These are phyloP conservation scores for Xylaria digitata DNA, from an alignment of 2,329 filamentous ascomycete species.

Conservation along the genomic window DNA sequence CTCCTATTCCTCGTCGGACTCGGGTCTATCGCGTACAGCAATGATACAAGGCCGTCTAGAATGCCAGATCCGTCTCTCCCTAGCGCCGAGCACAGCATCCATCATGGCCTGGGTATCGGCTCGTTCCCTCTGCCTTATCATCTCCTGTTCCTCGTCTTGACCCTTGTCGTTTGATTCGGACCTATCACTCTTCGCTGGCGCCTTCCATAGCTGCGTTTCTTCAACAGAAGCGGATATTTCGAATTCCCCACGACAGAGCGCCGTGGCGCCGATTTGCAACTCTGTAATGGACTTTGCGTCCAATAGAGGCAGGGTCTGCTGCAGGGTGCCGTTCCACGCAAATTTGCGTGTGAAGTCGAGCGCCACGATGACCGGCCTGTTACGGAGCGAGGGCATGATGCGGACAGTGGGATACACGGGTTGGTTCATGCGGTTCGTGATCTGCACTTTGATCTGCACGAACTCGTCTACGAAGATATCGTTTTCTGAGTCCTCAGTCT, in stretches of 20 bases:
- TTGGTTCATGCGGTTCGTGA: constrained; percentile 78
- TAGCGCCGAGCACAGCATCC: constrained; percentile 68
- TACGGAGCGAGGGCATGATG: constrained; percentile 79
- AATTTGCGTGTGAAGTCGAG: constrained; percentile 86
- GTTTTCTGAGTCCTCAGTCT: constrained; percentile 22
- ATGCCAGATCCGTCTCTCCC: constrained; percentile 74
- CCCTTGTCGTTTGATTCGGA: background rate
- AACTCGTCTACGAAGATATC: constrained; percentile 68
- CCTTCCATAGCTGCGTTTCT: constrained; percentile 71
- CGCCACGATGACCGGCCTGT: constrained; percentile 76
- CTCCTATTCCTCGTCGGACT: constrained; percentile 19
- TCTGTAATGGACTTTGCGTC: constrained; percentile 68
- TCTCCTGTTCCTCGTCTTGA: constrained; percentile 14
- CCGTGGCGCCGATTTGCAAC: constrained; percentile 75
- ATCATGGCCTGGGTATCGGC: constrained; percentile 68
- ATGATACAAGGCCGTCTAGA: constrained; percentile 67
- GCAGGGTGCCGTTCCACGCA: constrained; percentile 85
- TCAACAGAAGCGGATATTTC: constrained; percentile 85
- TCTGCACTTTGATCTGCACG: constrained; percentile 73
- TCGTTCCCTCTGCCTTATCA: constrained; percentile 48
- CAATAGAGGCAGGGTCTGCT: constrained; percentile 76
- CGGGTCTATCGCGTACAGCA: constrained; percentile 60
- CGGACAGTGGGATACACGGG: constrained; percentile 79
- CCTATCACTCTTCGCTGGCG: constrained; percentile 35
- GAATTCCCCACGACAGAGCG: constrained; percentile 83